Conservation (phyloP, 768 basidiomycete species). For the Nidularia pulvinata region DNA sequence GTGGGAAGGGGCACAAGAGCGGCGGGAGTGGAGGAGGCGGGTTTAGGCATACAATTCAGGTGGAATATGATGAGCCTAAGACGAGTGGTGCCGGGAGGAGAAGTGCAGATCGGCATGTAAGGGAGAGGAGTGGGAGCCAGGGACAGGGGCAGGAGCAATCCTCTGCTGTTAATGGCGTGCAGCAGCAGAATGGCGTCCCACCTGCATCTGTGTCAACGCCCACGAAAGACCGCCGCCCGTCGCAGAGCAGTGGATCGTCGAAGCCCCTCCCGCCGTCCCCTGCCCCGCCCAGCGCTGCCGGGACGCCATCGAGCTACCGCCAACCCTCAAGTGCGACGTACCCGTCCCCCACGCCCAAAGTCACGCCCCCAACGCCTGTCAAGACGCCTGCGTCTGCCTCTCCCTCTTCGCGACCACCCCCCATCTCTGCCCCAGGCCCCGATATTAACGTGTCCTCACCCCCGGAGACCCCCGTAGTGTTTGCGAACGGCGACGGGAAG, state of each 20-base stretch:
- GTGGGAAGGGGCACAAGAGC: conserved; percentile 46
- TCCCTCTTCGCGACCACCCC: conserved; percentile 1
- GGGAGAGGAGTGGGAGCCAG: conserved; percentile 22
- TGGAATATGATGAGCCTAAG: conserved; percentile 82
- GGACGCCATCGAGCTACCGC: conserved; percentile 14
- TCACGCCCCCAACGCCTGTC: not conserved
- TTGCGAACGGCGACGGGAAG: too few species aligned
- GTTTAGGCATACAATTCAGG: conserved; percentile 93
- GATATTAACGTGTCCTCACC: conserved; percentile 33
- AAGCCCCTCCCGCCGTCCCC: conserved; percentile 32
- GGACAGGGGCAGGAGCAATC: conserved; percentile 4
- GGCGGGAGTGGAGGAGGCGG: conserved; percentile 36
- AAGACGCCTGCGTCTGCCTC: not conserved
- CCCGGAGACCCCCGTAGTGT: conserved; percentile 26
- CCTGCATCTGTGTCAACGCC: conserved; percentile 5
- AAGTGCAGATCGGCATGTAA: conserved; percentile 31
- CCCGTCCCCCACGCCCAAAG: conserved; percentile 2
- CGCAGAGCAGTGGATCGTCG: conserved; percentile 16
- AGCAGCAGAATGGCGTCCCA: conserved; percentile 4
- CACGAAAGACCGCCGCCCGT: conserved; percentile 27
- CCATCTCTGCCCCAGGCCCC: not conserved
- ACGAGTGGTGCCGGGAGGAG: conserved; percentile 22
- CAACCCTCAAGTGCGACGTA: conserved; percentile 4
- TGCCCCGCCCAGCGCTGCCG: conserved; percentile 1
- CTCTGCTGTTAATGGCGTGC: not conserved